Percentiles rank a stretch among this genome's conserved stretches.
These are phyloP conservation scores for Candolleomyces efflorescens DNA, from an alignment of 768 basidiomycete species.

Conservation along the genomic window DNA sequence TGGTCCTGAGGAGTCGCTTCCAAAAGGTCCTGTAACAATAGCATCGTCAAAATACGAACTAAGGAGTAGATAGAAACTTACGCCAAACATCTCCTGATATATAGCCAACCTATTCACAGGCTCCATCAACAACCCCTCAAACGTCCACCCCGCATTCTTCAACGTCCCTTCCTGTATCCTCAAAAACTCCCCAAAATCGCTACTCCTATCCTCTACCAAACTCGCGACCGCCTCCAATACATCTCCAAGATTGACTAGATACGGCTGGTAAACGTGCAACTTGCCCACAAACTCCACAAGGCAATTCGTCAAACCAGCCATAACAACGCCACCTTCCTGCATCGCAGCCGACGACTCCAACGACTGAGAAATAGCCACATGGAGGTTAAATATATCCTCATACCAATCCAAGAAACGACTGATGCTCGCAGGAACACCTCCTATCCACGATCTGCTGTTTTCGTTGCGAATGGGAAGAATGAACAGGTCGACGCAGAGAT, in stretches of 20 bases:
- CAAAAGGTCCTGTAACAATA: conserved; percentile 53
- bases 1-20: conserved; percentile 68
- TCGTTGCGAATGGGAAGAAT: conserved; percentile 73
- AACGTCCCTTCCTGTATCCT: conserved; percentile 54
- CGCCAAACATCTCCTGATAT: conserved; percentile 73
- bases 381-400: conserved; percentile 80
- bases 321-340: conserved; percentile 34
- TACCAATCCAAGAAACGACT: conserved; percentile 82
- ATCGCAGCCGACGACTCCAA: conserved; percentile 25
- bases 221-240: conserved; percentile 50
- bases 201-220: conserved; percentile 44
- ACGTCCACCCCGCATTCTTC: conserved; percentile 56
- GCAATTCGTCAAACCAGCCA: conserved; percentile 52
- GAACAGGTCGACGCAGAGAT: conserved; percentile 66
- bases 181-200: conserved; percentile 85
- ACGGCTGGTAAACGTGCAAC: conserved; percentile 84
- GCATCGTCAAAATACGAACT: background rate
- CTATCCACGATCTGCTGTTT: conserved; percentile 70
- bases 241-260: conserved; percentile 67
- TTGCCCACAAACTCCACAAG: conserved; percentile 59
- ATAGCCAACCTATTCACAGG: conserved; percentile 69
- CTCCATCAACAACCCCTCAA: conserved; percentile 68
- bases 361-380: conserved; percentile 42
- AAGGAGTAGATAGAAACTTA: conserved; percentile 33
- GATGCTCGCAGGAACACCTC: conserved; percentile 69